Base-by-base conservation (phyloP, 768 basidiomycete species). In the Serendipita vermifera region DNA sequence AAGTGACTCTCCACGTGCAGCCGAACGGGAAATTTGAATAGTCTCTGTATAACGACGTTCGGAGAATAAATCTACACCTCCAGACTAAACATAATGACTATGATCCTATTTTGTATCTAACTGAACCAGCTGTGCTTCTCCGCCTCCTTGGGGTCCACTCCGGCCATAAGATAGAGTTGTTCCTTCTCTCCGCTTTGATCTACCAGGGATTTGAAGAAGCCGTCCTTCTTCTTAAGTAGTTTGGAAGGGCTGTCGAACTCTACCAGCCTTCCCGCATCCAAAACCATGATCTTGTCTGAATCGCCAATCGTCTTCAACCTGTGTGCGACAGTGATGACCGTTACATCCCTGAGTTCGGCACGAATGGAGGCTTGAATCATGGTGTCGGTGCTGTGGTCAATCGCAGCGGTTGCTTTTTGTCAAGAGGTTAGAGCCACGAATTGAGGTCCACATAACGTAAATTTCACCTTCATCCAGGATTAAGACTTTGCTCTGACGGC, bases 281-380 rank as follows among this genome's bases (percentile, higher is more conserved):
- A 67, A 5, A 61, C 71, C 4, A 81, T 71, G 40, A 82, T 77
- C 60, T 77, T 77, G 63, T 82, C 80, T 3, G 78, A 76, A 54
- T 80, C 79, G 70, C 79, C 79, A 58, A 82, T 76, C 5, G 76
- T 81, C 57, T 74, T 72, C 5, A 78, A 62, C 15, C 80, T 72
- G 64, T 81, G 79, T 1, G 81, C 81, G 35, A 83, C 72, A 15
- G 78, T 81, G 29, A 82, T 67, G 17, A 82, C 66, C 0, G 80
- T 82, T 0, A 72, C 71, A 41, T 69, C 73, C 9, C 64, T 66
- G 3, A 78, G 62, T 59, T 72, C 72, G 26, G 69, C 69, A 7
- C 80, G 70, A 55, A 83, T 73, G 1, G 78, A 77, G 3, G 68
- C 66, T 64, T 83, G 81, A 57, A 83, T 81, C 56, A 75, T 64